A percentile compares a stretch with the other conserved stretches of the same genome.
Conservation (phyloP, 2,329 filamentous ascomycete genomes). For the Geosmithia putterillii region DNA sequence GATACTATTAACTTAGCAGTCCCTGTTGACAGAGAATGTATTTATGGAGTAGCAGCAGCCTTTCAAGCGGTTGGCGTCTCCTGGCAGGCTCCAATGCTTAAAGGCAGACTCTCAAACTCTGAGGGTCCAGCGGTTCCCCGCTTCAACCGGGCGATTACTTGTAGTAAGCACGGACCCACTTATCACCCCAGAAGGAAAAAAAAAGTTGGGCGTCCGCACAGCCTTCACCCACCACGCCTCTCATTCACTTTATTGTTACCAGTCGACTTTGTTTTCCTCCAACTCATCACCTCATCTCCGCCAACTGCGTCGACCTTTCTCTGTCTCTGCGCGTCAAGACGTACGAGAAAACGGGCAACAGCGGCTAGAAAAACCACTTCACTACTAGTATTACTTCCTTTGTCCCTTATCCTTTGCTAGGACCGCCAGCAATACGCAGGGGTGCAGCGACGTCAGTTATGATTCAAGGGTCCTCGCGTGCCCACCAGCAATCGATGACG, state of each 20-base stretch:
- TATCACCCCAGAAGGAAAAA: neutral
- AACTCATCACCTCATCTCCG: neutral
- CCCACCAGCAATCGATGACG: slow-evolving; percentile 8
- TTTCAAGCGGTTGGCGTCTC: too few relatives aligned
- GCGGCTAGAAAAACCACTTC: too few relatives aligned
- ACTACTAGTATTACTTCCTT: too few relatives aligned
- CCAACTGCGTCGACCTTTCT: too few relatives aligned
- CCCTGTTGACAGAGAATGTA: too few relatives aligned
- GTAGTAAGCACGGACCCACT: neutral
- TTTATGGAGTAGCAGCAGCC: too few relatives aligned
- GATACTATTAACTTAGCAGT: too few relatives aligned
- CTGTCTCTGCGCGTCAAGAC: too few relatives aligned
- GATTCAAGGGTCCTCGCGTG: slow-evolving; percentile 7
- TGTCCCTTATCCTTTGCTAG: neutral
- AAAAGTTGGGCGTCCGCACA: neutral
- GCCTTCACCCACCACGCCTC: neutral
- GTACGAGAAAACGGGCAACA: too few relatives aligned
- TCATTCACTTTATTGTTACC: neutral
- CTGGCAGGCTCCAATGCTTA: too few relatives aligned
- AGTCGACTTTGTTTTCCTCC: neutral
- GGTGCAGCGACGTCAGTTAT: slow-evolving; percentile 7
- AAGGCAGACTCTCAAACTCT: too few relatives aligned
- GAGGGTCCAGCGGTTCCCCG: neutral
- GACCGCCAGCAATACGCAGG: neutral
- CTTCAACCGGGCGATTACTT: neutral